A percentile compares a stretch with the other conserved stretches of the same genome.
Evolutionary conservation across 768 basidiomycete genomes (phyloP).

Genomic region (Tricholoma bakamatsutake): DNA sequence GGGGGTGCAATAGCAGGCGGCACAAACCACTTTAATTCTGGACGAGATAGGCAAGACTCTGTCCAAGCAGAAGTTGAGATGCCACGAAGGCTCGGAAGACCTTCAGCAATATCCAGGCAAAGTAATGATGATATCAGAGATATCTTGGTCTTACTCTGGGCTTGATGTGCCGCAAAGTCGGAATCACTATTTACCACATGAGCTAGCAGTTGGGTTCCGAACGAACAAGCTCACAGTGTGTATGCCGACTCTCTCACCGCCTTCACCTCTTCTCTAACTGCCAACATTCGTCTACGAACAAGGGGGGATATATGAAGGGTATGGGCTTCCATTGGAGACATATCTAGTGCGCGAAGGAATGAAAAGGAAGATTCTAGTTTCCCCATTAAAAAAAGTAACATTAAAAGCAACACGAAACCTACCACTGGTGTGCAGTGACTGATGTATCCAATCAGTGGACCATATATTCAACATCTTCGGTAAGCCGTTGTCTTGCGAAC

Average conservation of each 20-base stretch:
- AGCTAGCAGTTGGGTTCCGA: neutral
- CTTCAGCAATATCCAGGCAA: slow-evolving; percentile 30
- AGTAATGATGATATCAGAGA: slow-evolving; percentile 22
- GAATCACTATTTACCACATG: slow-evolving; percentile 39
- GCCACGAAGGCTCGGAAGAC: slow-evolving; percentile 48
- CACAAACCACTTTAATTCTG: slow-evolving; percentile 76
- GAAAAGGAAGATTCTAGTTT: slow-evolving; percentile 50
- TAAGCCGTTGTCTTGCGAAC: slow-evolving; percentile 50
- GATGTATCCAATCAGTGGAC: slow-evolving; percentile 75
- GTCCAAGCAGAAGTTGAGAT: slow-evolving; percentile 62
- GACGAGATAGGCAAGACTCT: slow-evolving; percentile 76
- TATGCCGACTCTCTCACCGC: slow-evolving; percentile 36
- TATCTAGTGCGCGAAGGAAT: slow-evolving; percentile 67
- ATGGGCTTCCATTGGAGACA: slow-evolving; percentile 62
- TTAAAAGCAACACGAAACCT: slow-evolving; percentile 14
- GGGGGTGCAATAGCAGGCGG: slow-evolving; percentile 85
- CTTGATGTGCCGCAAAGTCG: slow-evolving; percentile 39
- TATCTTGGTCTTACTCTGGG: slow-evolving; percentile 28
- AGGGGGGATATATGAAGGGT: slow-evolving; percentile 53
- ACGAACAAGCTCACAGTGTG: slow-evolving; percentile 31
- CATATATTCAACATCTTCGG: slow-evolving; percentile 84
- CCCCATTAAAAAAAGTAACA: neutral
- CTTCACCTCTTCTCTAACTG: slow-evolving; percentile 37
- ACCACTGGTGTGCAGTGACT: slow-evolving; percentile 65
- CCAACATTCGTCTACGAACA: slow-evolving; percentile 48